Percentiles rank a stretch among this genome's conserved stretches.
phyloP scores from a whole-genome alignment of 345 rosid genomes.

The Noccaea caerulescens region DNA sequence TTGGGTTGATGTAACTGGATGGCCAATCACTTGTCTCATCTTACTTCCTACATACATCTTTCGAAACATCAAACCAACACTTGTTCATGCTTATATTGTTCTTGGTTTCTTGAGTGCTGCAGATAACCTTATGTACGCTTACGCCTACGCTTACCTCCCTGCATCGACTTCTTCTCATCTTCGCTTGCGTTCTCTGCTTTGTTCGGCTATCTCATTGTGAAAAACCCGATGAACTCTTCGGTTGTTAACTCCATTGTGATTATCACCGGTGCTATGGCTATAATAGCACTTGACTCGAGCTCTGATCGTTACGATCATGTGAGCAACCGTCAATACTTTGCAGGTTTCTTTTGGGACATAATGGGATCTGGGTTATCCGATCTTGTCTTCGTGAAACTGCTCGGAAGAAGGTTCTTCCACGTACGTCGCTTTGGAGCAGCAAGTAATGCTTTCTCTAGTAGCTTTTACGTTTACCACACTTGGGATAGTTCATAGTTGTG shows the following conservation, averaged over 20 bases:
- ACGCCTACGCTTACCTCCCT: slow-evolving; percentile 86
- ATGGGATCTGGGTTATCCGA: slow-evolving; percentile 83
- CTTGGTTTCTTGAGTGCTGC: slow-evolving; percentile 79
- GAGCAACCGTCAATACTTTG: slow-evolving; percentile 56
- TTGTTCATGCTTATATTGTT: slow-evolving; percentile 56
- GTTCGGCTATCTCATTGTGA: slow-evolving; percentile 68
- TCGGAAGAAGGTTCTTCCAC: slow-evolving; percentile 78
- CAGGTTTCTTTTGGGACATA: slow-evolving; percentile 83
- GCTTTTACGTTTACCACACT: slow-evolving; percentile 72
- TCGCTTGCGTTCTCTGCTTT: slow-evolving; percentile 73
- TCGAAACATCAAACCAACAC: slow-evolving; percentile 59
- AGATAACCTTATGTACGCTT: slow-evolving; percentile 84
- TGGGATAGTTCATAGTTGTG: slow-evolving; percentile 57
- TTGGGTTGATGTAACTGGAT: slow-evolving; percentile 85
- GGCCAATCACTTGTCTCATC: slow-evolving; percentile 74
- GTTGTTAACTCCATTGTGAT: slow-evolving; percentile 68
- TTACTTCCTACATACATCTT: slow-evolving; percentile 60
- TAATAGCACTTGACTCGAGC: slow-evolving; percentile 76
- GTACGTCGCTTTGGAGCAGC: slow-evolving; percentile 94
- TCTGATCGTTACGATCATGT: slow-evolving; percentile 64
- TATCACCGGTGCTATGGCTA: slow-evolving; percentile 69
- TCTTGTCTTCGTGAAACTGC: slow-evolving; percentile 69
- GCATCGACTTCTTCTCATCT: slow-evolving; percentile 88
- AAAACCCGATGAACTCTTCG: slow-evolving; percentile 67
- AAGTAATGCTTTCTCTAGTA: slow-evolving; percentile 70